A percentile compares a stretch with the other conserved stretches of the same genome.
phyloP scores from a whole-genome alignment of 352 stramenopile genomes.

The Pythium brassicae region DNA sequence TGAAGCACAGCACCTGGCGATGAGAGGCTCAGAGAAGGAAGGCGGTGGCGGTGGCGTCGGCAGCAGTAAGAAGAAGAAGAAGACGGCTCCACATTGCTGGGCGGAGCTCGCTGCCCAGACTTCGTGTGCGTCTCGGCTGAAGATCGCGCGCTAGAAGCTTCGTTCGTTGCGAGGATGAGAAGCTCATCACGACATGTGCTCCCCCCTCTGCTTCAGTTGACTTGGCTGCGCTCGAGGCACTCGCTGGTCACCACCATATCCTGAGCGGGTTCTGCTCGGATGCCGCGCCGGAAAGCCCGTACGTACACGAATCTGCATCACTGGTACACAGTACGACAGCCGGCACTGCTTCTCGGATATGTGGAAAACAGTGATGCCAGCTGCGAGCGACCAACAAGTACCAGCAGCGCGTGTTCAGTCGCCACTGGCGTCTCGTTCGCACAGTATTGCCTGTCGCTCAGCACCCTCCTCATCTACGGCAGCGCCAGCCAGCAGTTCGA shows the following conservation, averaged over 20 bases:
- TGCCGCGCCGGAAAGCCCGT: background rate
- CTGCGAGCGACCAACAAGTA: background rate
- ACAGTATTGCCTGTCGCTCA: slow-evolving; percentile 45
- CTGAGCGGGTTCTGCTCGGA: slow-evolving; percentile 43
- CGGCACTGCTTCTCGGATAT: too few species aligned
- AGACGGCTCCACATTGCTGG: slow-evolving; percentile 23
- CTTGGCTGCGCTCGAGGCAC: slow-evolving; percentile 25
- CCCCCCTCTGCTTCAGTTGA: slow-evolving; percentile 19
- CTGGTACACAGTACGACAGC: too few species aligned
- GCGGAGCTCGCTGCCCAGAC: slow-evolving; percentile 26
- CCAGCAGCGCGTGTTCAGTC: background rate
- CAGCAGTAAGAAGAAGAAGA: slow-evolving; percentile 16
- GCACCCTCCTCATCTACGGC: slow-evolving; percentile 39
- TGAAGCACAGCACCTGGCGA: background rate
- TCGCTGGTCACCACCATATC: slow-evolving; percentile 37
- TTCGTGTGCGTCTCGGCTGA: slow-evolving; percentile 20
- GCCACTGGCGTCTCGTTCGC: slow-evolving; percentile 31
- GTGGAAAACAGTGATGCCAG: background rate
- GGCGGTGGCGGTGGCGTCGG: background rate
- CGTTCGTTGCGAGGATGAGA: too few species aligned
- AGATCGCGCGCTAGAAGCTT: background rate
- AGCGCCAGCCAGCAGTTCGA: slow-evolving; percentile 44
- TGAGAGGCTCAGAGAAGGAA: slow-evolving; percentile 18
- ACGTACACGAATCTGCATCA: too few species aligned
- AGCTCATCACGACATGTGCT: background rate